phyloP scores from a whole-genome alignment of 371 early-diverging fungal species.

The Rhizopus delemar region DNA sequence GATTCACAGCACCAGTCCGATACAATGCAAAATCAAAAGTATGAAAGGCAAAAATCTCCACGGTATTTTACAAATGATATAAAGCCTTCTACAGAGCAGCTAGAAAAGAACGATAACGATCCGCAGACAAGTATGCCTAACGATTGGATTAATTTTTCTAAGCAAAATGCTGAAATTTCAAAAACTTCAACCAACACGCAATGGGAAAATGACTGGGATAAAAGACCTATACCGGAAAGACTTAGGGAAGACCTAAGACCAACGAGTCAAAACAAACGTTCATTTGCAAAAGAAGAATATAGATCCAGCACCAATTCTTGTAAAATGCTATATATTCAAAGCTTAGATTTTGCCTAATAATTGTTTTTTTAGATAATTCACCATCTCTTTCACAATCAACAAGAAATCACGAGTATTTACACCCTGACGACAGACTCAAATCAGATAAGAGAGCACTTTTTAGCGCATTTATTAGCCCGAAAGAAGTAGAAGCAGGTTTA shows the following conservation, averaged over 20 bases:
- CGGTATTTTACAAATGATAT: too few species aligned
- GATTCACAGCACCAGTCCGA: too few species aligned
- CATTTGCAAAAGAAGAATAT: neutral
- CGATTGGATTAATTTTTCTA: neutral
- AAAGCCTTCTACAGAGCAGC: neutral
- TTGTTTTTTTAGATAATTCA: neutral
- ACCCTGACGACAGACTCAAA: constrained; percentile 8
- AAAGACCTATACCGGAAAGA: neutral
- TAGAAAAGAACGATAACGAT: neutral
- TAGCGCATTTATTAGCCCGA: constrained; percentile 2
- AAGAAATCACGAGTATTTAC: neutral
- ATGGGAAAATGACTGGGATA: constrained; percentile 1
- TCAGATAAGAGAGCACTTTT: neutral
- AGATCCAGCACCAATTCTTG: neutral
- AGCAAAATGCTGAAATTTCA: neutral
- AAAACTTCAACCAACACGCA: neutral
- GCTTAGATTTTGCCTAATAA: neutral
- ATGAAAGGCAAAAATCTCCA: too few species aligned
- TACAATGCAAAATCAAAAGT: too few species aligned
- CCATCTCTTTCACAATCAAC: neutral
- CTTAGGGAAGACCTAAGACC: neutral
- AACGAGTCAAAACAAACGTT: neutral
- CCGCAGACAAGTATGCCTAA: neutral
- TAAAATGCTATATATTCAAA: neutral
- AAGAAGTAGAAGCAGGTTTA: constrained; percentile 10